phyloP scores from a whole-genome alignment of 176 grass and related monocot species.

The Carex littledalei region DNA sequence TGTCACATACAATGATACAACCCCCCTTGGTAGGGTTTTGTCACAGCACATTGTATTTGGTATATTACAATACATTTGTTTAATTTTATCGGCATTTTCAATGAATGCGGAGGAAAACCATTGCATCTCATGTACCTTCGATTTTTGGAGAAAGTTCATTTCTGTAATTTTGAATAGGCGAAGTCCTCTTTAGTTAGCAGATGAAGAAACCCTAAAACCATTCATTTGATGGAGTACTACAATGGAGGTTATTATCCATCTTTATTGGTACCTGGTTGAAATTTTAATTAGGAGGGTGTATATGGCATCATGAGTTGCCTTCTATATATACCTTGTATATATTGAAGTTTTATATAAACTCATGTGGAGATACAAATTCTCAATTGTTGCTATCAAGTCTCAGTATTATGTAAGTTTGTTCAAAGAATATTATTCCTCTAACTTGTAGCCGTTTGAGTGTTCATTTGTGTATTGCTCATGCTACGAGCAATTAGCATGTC shows the following conservation, averaged over 20 bases:
- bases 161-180: no score
- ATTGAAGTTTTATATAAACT: background rate
- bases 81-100: background rate
- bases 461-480: no score
- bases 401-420: background rate
- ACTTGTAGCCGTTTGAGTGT: no score
- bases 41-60: background rate
- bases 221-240: background rate
- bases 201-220: background rate
- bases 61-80: background rate
- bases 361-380: background rate
- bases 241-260: background rate
- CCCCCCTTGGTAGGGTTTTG: background rate
- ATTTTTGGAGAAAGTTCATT: no score
- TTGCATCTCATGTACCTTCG: background rate
- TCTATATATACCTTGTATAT: background rate
- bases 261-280: background rate
- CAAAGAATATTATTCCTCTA: background rate
- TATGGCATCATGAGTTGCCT: background rate
- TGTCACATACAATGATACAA: background rate
- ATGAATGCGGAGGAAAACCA: background rate
- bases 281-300: background rate
- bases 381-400: background rate
- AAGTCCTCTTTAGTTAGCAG: background rate
- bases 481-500: no score